Evolutionary conservation across 225 moss, liverwort and hornwort genomes (phyloP).

Genomic region (Thuidium tamariscinum): DNA sequence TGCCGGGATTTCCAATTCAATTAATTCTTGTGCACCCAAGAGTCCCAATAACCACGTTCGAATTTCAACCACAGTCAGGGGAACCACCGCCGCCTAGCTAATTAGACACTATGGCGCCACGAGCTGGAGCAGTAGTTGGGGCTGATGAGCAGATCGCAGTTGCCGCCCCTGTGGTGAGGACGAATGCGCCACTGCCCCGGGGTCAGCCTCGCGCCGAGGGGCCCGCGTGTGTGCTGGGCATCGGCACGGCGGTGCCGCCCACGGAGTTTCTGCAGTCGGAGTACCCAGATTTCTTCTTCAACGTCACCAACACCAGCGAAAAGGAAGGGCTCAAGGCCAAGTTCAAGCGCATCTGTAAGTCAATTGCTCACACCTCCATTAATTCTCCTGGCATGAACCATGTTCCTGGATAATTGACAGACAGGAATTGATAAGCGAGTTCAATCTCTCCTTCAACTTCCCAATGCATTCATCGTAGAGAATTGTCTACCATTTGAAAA

Average conservation of each 20-base stretch:
- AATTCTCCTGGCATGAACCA: too few species aligned
- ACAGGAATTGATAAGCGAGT: too few species aligned
- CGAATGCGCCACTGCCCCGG: not conserved
- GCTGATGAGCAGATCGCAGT: not conserved
- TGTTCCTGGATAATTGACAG: too few species aligned
- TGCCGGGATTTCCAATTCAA: not conserved
- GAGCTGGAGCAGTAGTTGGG: not conserved
- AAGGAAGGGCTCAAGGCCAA: constrained; percentile 40
- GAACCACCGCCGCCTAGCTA: not conserved
- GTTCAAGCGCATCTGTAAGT: constrained; percentile 45
- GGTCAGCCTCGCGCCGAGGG: constrained; percentile 20
- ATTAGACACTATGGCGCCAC: not conserved
- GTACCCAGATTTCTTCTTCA: constrained; percentile 50
- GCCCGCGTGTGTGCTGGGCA: constrained; percentile 28
- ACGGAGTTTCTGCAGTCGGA: constrained; percentile 22
- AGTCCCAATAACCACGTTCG: not conserved
- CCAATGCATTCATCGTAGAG: too few species aligned
- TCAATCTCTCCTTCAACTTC: too few species aligned
- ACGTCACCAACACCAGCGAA: constrained; percentile 33
- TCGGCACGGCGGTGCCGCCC: constrained; percentile 46
- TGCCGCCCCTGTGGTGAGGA: not conserved
- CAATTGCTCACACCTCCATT: too few species aligned
- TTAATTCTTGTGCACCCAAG: not conserved
- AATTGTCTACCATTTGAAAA: too few species aligned
- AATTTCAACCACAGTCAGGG: not conserved